Percentiles rank a stretch among this genome's conserved stretches.
Evolutionary conservation across 768 basidiomycete species (phyloP).

Genomic region (Agaricus sinodeliciosus): DNA sequence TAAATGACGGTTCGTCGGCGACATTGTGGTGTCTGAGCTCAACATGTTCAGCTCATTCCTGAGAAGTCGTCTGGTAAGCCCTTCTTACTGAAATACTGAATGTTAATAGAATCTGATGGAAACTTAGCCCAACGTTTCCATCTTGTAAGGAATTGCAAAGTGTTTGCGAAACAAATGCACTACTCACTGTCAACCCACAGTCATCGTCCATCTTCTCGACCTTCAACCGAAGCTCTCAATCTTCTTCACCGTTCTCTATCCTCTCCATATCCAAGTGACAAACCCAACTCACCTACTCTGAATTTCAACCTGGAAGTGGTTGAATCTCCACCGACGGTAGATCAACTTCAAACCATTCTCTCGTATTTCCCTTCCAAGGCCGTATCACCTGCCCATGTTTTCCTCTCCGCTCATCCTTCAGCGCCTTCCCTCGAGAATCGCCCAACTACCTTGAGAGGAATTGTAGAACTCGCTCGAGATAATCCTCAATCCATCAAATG

Average conservation of each 20-base stretch:
- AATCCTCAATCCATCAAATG: conserved; percentile 63
- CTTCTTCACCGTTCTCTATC: conserved; percentile 55
- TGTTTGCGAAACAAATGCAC: neutral
- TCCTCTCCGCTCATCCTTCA: conserved; percentile 61
- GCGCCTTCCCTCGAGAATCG: conserved; percentile 31
- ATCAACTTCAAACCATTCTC: conserved; percentile 63
- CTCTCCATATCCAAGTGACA: conserved; percentile 52
- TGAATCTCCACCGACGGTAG: conserved; percentile 56
- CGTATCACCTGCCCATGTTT: conserved; percentile 31
- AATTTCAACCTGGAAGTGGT: conserved; percentile 69
- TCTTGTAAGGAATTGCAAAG: conserved; percentile 46
- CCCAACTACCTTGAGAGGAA: conserved; percentile 31
- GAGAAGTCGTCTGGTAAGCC: conserved; percentile 27
- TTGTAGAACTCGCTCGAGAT: conserved; percentile 44
- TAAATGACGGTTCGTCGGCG: neutral
- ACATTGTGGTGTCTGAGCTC: neutral
- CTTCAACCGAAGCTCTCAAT: conserved; percentile 54
- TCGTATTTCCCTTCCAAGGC: conserved; percentile 46
- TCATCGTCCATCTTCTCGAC: conserved; percentile 59
- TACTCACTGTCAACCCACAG: conserved; percentile 24
- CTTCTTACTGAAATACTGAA: neutral
- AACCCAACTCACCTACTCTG: conserved; percentile 42
- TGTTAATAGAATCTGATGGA: neutral
- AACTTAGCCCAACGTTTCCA: conserved; percentile 51
- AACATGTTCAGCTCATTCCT: conserved; percentile 32